Evolutionary conservation across 75 land plant species (phyloP).

Genomic region (Selaginella tamariscina): DNA sequence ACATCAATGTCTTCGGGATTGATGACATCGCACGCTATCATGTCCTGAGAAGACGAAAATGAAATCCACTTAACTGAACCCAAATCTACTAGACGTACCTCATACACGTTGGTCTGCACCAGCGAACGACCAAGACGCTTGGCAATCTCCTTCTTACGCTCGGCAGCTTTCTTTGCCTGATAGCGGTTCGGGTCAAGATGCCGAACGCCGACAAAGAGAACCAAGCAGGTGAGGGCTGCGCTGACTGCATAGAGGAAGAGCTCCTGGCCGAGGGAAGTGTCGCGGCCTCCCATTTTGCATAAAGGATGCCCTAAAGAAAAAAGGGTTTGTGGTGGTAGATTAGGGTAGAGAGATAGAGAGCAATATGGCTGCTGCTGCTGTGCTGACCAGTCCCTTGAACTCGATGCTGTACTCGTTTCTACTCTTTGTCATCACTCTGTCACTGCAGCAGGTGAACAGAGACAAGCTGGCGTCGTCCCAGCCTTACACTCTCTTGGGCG

Average conservation of each 20-base stretch:
- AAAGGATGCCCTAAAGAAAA: not conserved
- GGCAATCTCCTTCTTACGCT: slow-evolving; percentile 89
- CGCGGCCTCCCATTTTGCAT: slow-evolving; percentile 5
- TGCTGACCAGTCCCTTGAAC: slow-evolving; percentile 40
- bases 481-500: slow-evolving; percentile 67
- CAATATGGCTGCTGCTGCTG: not conserved
- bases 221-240: slow-evolving; percentile 75
- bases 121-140: slow-evolving; percentile 90
- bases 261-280: slow-evolving; percentile 56
- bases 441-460: slow-evolving; percentile 67
- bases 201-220: slow-evolving; percentile 57
- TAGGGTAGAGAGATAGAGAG: not conserved
- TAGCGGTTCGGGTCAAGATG: slow-evolving; percentile 75
- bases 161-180: slow-evolving; percentile 56
- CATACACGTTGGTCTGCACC: slow-evolving; percentile 70
- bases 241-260: slow-evolving; percentile 69
- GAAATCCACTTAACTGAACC: not conserved
- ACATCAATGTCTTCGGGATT: slow-evolving; percentile 93
- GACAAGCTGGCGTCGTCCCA: slow-evolving; percentile 73
- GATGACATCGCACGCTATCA: slow-evolving; percentile 95
- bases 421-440: slow-evolving; percentile 52
- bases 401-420: slow-evolving; percentile 78
- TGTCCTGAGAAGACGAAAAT: slow-evolving; percentile 40
- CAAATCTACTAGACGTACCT: slow-evolving; percentile 36
- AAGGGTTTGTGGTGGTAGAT: no score